Base-by-base conservation (phyloP, 2,329 filamentous ascomycete species). In the Rutstroemia sp. region DNA sequence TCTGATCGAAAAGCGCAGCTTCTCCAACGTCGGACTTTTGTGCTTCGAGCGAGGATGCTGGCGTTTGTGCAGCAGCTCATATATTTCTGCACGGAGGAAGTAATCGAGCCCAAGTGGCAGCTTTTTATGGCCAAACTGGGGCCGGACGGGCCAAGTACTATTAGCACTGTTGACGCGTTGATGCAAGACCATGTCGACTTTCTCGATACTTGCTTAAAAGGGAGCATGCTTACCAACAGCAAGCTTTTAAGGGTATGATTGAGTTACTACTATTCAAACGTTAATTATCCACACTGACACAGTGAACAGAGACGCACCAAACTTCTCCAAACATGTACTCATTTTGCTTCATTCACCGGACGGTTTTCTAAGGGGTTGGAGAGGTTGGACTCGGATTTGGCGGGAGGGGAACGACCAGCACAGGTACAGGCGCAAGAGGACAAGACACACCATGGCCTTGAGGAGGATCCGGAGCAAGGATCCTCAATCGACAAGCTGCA, bases 171-270 rank as follows among this genome's bases (percentile, higher is more conserved):
- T 1, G 94, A 99, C 67, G 91, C 97, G 74, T 74, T 99, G 68
- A 99, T 99, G 94, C 90, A 97, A 73, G 92, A 97, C 68, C 94
- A 99, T 73, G 92, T 97, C 58, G 92, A 97, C 73, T 97, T 99
- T 71, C 75, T 99, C 47, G 94, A 96, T 66, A 97, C 94, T 4
- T 97, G 92, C 70, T 77, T 99, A 66, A 97, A 97, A 74, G 94
- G 96, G 74, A 96, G 94, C 75, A 97, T 97, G 90, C 79, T 99
- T 62, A 97, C 94, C 21, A 96, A 99, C 71, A 90, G 89, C 69
- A 96, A 96, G 74, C 79, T 97, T 5, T 75, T 99, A 5, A 87
- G 90, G 73, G 92, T 96, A 79, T 41, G 59, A 57, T 42, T 23
- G 21, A 4, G 4, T 8, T 9, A 49, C 4, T 47, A 48, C 18